A percentile compares a stretch with the other conserved stretches of the same genome.
Conservation (phyloP, 306 rosid species). For the Cucurbita moschata region DNA sequence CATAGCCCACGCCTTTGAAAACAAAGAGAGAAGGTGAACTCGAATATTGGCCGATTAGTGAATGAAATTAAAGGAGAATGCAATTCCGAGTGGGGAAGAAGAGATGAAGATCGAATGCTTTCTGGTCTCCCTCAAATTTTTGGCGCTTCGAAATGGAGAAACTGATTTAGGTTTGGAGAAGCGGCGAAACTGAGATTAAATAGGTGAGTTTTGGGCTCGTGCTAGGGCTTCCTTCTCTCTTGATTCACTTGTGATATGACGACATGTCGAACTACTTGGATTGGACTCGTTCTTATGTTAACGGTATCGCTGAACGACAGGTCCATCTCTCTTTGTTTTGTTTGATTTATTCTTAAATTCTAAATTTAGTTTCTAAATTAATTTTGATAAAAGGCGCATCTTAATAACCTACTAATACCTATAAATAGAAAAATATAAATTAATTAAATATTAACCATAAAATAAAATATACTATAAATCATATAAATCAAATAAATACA, state of each 20-base stretch:
- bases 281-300: neutral
- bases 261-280: neutral
- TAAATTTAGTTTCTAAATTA: too few species aligned
- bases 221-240: neutral
- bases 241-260: neutral
- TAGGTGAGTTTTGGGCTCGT: neutral
- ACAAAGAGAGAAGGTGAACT: neutral
- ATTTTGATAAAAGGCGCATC: too few species aligned
- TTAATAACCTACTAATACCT: too few species aligned
- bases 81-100: neutral
- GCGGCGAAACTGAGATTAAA: neutral
- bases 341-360: too few species aligned
- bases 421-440: too few species aligned
- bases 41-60: neutral
- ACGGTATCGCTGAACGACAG: neutral
- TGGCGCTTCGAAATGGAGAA: too few species aligned
- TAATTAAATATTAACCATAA: too few species aligned
- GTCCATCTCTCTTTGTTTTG: neutral
- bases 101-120: neutral
- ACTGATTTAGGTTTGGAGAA: too few species aligned
- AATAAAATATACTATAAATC: too few species aligned
- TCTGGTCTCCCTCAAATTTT: neutral
- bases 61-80: neutral
- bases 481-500: too few species aligned
- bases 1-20: constrained; percentile 22